A percentile compares a stretch with the other conserved stretches of the same genome.
These are phyloP conservation scores for Rhizodiscina lignyota DNA, from an alignment of 495 filamentous ascomycete genomes.

Conservation along the genomic window DNA sequence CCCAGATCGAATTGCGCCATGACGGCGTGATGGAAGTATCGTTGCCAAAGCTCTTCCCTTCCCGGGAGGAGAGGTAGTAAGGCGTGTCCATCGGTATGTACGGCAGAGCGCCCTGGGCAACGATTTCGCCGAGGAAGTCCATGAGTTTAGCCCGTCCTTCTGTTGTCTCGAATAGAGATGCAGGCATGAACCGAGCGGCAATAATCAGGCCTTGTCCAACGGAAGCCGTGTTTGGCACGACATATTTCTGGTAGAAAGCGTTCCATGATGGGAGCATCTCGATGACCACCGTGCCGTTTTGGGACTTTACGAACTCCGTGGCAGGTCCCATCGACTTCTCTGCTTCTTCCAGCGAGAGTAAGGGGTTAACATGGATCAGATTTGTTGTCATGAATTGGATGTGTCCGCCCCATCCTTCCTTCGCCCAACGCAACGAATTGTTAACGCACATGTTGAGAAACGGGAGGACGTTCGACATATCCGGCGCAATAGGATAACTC, in stretches of 20 bases:
- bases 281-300: neutral
- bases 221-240: constrained; percentile 1
- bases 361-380: neutral
- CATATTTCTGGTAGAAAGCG: neutral
- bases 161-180: neutral
- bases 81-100: too few species aligned
- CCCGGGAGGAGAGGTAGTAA: too few species aligned
- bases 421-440: neutral
- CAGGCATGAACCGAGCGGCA: neutral
- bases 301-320: neutral
- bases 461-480: constrained; percentile 2
- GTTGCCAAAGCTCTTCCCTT: too few species aligned
- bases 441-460: neutral
- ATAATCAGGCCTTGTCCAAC: neutral
- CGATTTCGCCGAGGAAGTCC: neutral
- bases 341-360: neutral
- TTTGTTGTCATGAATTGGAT: neutral
- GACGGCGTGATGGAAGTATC: neutral
- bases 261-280: neutral
- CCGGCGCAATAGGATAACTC: constrained; percentile 19
- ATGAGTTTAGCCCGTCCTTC: neutral
- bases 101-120: too few species aligned
- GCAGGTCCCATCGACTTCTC: neutral
- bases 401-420: neutral
- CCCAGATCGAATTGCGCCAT: neutral